These are phyloP conservation scores for Coemansia sp. DNA, from an alignment of 192 early-diverging fungal species.

Conservation along the genomic window DNA sequence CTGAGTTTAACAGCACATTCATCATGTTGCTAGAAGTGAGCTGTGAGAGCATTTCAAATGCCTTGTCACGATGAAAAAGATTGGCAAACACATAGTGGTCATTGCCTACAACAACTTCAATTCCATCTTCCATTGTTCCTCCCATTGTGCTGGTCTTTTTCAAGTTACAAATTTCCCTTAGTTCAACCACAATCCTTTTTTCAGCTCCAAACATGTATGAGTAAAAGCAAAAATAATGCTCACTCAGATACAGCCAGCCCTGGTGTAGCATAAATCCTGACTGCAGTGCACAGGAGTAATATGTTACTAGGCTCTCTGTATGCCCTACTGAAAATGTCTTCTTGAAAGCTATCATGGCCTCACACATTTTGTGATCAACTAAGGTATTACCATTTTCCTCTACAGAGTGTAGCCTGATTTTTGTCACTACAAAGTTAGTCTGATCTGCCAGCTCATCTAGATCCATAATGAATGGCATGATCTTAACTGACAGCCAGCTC, in stretches of 20 bases:
- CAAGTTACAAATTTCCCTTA: conserved; percentile 90
- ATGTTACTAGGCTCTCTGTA: conserved; percentile 86
- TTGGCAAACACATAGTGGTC: conserved; percentile 83
- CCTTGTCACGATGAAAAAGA: conserved; percentile 95
- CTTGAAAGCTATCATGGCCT: conserved; percentile 81
- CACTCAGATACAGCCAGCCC: conserved; percentile 97
- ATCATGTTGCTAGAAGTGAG: conserved; percentile 85
- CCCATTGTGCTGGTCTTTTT: conserved; percentile 86
- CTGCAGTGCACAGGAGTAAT: conserved; percentile 91
- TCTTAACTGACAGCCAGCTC: conserved; percentile 82
- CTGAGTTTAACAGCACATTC: conserved; percentile 78
- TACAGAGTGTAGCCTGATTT: conserved; percentile 82
- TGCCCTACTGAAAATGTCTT: conserved; percentile 80
- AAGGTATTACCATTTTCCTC: conserved; percentile 67
- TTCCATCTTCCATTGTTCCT: conserved; percentile 83
- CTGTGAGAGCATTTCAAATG: conserved; percentile 91
- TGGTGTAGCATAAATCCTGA: conserved; percentile 76
- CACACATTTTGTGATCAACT: conserved; percentile 80
- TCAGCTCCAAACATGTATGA: conserved; percentile 91
- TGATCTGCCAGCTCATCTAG: conserved; percentile 77
- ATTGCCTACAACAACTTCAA: conserved; percentile 82
- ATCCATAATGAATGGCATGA: conserved; percentile 63
- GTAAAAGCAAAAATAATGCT: conserved; percentile 93
- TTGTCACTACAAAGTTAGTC: conserved; percentile 83
- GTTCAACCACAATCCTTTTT: conserved; percentile 84